phyloP scores from a whole-genome alignment of 306 rosid genomes.

The Hylodesmum podocarpum region DNA sequence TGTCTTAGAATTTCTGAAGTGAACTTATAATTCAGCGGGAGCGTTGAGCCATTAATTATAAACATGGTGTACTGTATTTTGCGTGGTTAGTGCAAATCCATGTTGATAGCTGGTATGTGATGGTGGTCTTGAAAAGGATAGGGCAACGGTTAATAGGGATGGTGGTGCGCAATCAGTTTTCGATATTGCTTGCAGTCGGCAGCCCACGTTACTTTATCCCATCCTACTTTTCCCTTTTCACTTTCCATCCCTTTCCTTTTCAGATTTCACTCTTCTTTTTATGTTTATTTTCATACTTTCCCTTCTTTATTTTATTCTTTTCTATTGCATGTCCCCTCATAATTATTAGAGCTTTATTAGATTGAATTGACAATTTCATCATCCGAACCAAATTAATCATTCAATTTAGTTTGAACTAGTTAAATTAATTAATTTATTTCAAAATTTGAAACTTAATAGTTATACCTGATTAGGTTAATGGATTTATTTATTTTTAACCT shows the following conservation, averaged over 20 bases:
- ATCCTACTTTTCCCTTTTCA: neutral
- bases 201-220: constrained; percentile 29
- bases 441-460: no score
- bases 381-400: no score
- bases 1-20: neutral
- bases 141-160: constrained; percentile 7
- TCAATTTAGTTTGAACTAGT: no score
- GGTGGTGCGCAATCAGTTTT: constrained; percentile 23
- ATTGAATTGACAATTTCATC: no score
- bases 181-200: constrained; percentile 40
- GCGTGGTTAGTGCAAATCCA: neutral
- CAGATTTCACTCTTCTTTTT: neutral
- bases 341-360: no score
- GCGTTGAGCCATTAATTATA: neutral
- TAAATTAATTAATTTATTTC: no score
- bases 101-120: neutral
- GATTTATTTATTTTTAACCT: no score
- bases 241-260: constrained; percentile 29
- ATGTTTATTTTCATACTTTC: neutral
- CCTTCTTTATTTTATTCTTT: neutral
- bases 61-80: neutral
- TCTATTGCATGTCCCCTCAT: neutral
- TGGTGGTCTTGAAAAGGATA: constrained; percentile 6
- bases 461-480: no score
- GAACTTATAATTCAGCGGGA: neutral